Conservation (phyloP, 148 eudicot species). For the Salicornia ramosissima region DNA sequence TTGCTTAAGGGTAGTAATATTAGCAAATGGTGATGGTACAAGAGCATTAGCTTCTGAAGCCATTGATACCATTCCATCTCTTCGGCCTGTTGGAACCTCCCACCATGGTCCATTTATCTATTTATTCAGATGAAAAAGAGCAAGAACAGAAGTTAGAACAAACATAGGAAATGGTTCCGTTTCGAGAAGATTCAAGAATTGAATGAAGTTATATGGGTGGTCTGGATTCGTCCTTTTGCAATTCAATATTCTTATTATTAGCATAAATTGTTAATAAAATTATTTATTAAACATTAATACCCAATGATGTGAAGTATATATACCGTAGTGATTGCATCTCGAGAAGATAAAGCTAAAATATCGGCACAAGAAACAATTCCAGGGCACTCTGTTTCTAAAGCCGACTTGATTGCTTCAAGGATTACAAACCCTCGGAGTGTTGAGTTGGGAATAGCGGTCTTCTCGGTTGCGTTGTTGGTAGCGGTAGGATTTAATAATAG, state of each 20-base stretch:
- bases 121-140: no score
- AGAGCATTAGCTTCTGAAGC: constrained; percentile 22
- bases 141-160: no score
- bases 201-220: no score
- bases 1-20: constrained; percentile 29
- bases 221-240: no score
- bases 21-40: constrained; percentile 38
- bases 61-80: constrained; percentile 41
- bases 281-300: no score
- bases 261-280: no score
- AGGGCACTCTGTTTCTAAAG: constrained; percentile 40
- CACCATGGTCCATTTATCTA: constrained; percentile 48
- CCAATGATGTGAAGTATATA: neutral
- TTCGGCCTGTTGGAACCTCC: constrained; percentile 40
- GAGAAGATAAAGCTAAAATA: constrained; percentile 40
- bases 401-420: constrained; percentile 38
- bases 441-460: constrained; percentile 31
- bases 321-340: constrained; percentile 45
- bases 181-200: no score
- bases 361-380: constrained; percentile 59
- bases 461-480: constrained; percentile 36
- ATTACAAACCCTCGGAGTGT: constrained; percentile 45
- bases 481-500: constrained; percentile 34
- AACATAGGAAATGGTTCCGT: no score
- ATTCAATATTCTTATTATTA: no score